phyloP scores from a whole-genome alignment of 257 asterid genomes.

The Rhazya stricta region DNA sequence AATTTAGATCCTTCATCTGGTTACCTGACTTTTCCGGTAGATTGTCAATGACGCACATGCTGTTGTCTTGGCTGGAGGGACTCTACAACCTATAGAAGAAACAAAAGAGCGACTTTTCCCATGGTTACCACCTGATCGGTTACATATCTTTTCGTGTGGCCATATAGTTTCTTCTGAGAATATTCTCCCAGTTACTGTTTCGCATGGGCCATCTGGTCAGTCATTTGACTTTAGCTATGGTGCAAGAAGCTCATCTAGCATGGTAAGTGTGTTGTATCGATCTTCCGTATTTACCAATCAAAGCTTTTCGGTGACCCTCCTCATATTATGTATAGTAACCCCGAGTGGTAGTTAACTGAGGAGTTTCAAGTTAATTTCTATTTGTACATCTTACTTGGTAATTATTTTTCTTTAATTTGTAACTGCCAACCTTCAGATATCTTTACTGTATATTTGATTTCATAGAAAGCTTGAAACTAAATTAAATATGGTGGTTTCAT shows the following conservation, averaged over 20 bases:
- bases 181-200: conserved; percentile 79
- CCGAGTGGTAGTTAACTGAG: not conserved
- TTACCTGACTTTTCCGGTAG: conserved; percentile 27
- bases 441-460: not conserved
- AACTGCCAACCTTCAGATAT: not conserved
- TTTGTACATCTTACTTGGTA: not conserved
- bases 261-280: conserved; percentile 43
- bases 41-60: conserved; percentile 76
- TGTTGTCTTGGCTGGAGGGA: conserved; percentile 89
- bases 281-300: conserved; percentile 11
- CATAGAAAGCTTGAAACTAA: not conserved
- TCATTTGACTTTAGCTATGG: conserved; percentile 79
- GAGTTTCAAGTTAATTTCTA: not conserved
- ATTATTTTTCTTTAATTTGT: not conserved
- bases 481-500: not conserved
- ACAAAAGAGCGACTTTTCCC: conserved; percentile 89
- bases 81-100: conserved; percentile 94
- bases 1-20: conserved; percentile 2
- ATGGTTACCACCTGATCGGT: conserved; percentile 42
- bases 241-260: conserved; percentile 63
- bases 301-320: not conserved
- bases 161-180: conserved; percentile 82
- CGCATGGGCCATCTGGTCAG: conserved; percentile 78
- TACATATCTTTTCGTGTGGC: conserved; percentile 82
- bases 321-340: not conserved